phyloP scores from a whole-genome alignment of 2,329 filamentous ascomycete genomes.

The Phialocephala sp. region DNA sequence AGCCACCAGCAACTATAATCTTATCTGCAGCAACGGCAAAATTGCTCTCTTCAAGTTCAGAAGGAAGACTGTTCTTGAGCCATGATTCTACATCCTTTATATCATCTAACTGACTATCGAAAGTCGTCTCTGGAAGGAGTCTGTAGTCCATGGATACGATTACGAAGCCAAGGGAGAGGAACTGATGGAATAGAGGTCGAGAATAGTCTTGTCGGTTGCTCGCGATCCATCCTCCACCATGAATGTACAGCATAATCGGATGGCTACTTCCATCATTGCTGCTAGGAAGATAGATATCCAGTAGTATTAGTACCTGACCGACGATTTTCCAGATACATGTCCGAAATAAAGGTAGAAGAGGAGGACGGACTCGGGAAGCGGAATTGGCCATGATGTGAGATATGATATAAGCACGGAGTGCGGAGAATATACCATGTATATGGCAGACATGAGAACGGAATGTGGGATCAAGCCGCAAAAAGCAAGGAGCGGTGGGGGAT shows the following conservation, averaged over 20 bases:
- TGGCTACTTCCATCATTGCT: not conserved
- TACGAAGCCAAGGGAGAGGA: slow-evolving; percentile 28
- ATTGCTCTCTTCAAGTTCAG: slow-evolving; percentile 4
- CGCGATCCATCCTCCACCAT: slow-evolving; percentile 33
- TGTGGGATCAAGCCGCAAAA: not conserved
- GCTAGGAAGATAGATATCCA: slow-evolving; percentile 13
- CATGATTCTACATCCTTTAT: slow-evolving; percentile 31
- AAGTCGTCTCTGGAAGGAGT: slow-evolving; percentile 28
- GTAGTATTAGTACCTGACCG: slow-evolving; percentile 1
- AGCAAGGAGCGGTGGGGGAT: slow-evolving; percentile 5
- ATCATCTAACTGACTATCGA: slow-evolving; percentile 27
- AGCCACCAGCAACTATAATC: slow-evolving; percentile 30
- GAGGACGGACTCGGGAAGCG: slow-evolving; percentile 15
- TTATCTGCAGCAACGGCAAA: slow-evolving; percentile 14
- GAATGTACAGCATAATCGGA: slow-evolving; percentile 30
- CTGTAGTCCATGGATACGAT: slow-evolving; percentile 32
- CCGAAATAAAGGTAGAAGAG: slow-evolving; percentile 23
- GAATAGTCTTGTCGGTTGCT: slow-evolving; percentile 29
- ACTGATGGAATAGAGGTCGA: slow-evolving; percentile 27
- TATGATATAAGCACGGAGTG: slow-evolving; percentile 1
- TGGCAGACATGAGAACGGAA: not conserved
- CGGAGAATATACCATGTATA: slow-evolving; percentile 7
- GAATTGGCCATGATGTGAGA: slow-evolving; percentile 8
- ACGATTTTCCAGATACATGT: slow-evolving; percentile 30
- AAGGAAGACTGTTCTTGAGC: slow-evolving; percentile 23